Evolutionary conservation across 83 land plant genomes (phyloP).

Genomic region (Diphasiastrum complanatum): DNA sequence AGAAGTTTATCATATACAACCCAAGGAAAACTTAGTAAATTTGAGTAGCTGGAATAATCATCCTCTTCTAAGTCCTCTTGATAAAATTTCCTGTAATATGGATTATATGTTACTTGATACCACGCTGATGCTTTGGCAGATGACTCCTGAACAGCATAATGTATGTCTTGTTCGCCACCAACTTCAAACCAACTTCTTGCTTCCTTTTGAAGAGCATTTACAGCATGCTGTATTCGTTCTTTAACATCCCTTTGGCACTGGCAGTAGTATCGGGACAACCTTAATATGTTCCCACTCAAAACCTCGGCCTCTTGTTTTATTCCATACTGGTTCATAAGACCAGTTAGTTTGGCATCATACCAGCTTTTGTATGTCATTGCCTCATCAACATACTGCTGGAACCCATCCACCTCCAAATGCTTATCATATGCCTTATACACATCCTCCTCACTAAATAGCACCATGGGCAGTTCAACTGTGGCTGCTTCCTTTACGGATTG

Average conservation of each 20-base stretch:
- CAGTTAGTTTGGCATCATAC: constrained; percentile 68
- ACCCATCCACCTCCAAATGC: constrained; percentile 66
- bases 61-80: constrained; percentile 31
- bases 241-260: constrained; percentile 41
- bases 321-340: constrained; percentile 70
- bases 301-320: constrained; percentile 80
- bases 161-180: constrained; percentile 8
- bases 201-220: constrained; percentile 52
- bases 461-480: neutral
- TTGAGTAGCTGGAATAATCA: constrained; percentile 33
- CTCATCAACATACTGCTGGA: constrained; percentile 46
- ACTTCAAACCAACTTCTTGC: constrained; percentile 56
- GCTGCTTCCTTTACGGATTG: constrained; percentile 54
- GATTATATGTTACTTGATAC: constrained; percentile 88
- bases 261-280: constrained; percentile 31
- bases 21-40: constrained; percentile 85
- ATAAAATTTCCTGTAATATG: constrained; percentile 32
- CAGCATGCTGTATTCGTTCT: constrained; percentile 50
- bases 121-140: constrained; percentile 87
- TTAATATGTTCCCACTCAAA: constrained; percentile 53
- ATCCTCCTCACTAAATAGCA: constrained; percentile 34
- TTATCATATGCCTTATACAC: constrained; percentile 45
- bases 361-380: constrained; percentile 44
- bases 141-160: constrained; percentile 14
- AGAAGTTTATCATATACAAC: constrained; percentile 61